Percentiles rank a stretch among this genome's conserved stretches.
Conservation (phyloP, 2,329 filamentous ascomycete genomes). For the Paecilomyces fulvus region DNA sequence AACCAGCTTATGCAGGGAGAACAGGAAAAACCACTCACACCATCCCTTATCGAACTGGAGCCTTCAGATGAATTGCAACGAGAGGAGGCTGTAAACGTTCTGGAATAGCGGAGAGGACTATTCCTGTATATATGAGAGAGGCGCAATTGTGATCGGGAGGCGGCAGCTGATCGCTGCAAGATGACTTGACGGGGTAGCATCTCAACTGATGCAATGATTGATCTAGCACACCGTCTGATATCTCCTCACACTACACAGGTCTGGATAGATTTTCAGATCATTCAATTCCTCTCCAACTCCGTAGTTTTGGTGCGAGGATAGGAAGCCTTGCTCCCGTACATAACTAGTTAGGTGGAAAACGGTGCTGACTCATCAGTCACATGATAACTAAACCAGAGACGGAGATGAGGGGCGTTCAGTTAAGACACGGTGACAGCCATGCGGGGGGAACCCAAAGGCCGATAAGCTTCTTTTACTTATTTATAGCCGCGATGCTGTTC, state of each 20-base stretch:
- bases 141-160: not conserved
- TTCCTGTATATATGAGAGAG: not conserved
- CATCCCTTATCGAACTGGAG: constrained; percentile 18
- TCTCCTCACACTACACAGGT: not conserved
- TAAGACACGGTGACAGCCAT: constrained; percentile 5
- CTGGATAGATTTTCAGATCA: not conserved
- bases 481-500: constrained; percentile 6
- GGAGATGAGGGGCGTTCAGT: constrained; percentile 7
- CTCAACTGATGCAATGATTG: not conserved
- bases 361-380: not conserved
- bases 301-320: not conserved
- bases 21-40: constrained; percentile 15
- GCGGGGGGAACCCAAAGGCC: constrained; percentile 22
- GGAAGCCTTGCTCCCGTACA: not conserved
- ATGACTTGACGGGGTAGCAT: not conserved
- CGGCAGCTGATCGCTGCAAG: not conserved
- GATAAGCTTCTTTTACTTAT: constrained; percentile 23
- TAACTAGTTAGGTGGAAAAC: not conserved
- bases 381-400: no score
- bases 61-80: constrained; percentile 3
- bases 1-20: not conserved
- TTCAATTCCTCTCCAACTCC: not conserved
- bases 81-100: constrained; percentile 9
- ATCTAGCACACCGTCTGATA: no score
- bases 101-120: not conserved